phyloP scores from a whole-genome alignment of 768 basidiomycete species.

The Macrolepiota dolichaula region DNA sequence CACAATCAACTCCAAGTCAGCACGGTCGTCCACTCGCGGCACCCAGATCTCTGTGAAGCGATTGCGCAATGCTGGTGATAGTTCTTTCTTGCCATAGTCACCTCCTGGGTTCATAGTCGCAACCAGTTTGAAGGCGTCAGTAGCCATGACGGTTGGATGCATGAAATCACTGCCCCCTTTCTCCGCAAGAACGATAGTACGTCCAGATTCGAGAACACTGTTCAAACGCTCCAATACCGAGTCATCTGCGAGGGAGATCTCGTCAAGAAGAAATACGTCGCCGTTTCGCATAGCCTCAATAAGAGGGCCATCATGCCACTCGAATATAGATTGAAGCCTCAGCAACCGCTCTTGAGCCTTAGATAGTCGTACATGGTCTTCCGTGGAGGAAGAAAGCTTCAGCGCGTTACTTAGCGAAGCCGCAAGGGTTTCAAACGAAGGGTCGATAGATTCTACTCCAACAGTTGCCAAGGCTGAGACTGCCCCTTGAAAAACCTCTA shows the following conservation, averaged over 20 bases:
- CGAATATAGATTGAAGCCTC: slow-evolving; percentile 75
- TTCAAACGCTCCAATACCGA: slow-evolving; percentile 97
- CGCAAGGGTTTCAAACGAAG: slow-evolving; percentile 24
- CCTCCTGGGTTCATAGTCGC: slow-evolving; percentile 99
- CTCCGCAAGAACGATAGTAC: slow-evolving; percentile 90
- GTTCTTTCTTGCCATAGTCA: slow-evolving; percentile 98
- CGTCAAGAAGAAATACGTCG: slow-evolving; percentile 87
- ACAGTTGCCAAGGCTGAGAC: slow-evolving; percentile 34
- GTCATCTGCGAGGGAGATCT: slow-evolving; percentile 96
- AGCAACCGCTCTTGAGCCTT: slow-evolving; percentile 42
- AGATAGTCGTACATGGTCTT: slow-evolving; percentile 30
- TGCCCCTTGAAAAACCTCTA: slow-evolving; percentile 45
- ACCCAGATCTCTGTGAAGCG: slow-evolving; percentile 99
- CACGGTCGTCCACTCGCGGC: slow-evolving; percentile 68
- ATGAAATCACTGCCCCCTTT: slow-evolving; percentile 75
- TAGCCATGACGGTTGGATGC: slow-evolving; percentile 63
- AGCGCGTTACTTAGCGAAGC: slow-evolving; percentile 24
- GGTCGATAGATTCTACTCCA: slow-evolving; percentile 29
- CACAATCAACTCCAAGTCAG: slow-evolving; percentile 79
- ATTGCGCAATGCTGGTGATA: slow-evolving; percentile 94
- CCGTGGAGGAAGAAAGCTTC: slow-evolving; percentile 16
- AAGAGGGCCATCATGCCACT: slow-evolving; percentile 97
- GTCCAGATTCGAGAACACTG: slow-evolving; percentile 90
- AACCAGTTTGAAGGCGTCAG: slow-evolving; percentile 75
- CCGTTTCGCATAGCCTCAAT: slow-evolving; percentile 87